Evolutionary conservation across 139 green algal species (phyloP).

Genomic region (Chlamydomonas applanata): DNA sequence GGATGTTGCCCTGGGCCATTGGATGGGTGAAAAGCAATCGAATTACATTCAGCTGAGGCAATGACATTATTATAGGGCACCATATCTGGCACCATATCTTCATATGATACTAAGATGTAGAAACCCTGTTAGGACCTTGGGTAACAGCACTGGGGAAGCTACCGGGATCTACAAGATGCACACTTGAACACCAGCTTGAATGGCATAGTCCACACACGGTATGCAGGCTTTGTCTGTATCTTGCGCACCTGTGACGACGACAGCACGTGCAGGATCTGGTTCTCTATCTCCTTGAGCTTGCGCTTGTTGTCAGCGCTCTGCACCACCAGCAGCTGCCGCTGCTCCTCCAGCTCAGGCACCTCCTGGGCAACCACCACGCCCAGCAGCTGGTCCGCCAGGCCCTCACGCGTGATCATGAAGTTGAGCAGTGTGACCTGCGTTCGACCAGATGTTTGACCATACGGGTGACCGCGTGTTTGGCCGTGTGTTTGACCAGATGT

Average conservation of each 20-base stretch:
- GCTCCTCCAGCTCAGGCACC: slow-evolving; percentile 68
- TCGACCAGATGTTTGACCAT: background rate
- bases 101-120: too few species aligned
- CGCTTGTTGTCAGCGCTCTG: slow-evolving; percentile 57
- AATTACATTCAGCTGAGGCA: too few species aligned
- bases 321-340: slow-evolving; percentile 61
- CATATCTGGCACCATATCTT: too few species aligned
- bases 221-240: too few species aligned
- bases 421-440: slow-evolving; percentile 70
- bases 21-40: background rate
- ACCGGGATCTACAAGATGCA: too few species aligned
- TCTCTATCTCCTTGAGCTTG: slow-evolving; percentile 69
- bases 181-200: too few species aligned
- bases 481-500: background rate
- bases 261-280: slow-evolving; percentile 44
- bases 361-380: slow-evolving; percentile 71
- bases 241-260: background rate
- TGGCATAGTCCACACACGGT: too few species aligned
- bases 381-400: slow-evolving; percentile 70
- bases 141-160: too few species aligned
- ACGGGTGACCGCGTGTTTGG: background rate
- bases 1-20: slow-evolving; percentile 55
- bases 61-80: too few species aligned
- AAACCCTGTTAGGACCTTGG: too few species aligned
- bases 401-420: slow-evolving; percentile 78